Base-by-base conservation (phyloP, 2,329 filamentous ascomycete species). In the Cercospora sojina region DNA sequence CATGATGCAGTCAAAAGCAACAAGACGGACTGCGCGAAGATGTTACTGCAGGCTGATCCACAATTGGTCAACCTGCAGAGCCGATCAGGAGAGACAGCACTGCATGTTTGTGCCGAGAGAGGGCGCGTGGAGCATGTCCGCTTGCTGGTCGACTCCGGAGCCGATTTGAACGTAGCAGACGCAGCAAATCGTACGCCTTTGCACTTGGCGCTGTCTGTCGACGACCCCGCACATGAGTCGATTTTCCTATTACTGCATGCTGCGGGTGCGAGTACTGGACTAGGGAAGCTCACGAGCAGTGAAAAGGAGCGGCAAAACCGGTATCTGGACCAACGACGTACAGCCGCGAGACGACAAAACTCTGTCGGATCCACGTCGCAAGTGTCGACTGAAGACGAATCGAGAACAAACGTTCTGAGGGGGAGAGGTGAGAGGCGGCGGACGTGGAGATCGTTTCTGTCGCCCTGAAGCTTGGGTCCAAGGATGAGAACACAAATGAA, bases 281-380 rank as follows among this genome's bases (percentile, higher is more conserved):
- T 31, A 9, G 25, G 29, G 9, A 32, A 29, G 29, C 51, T 56
- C 51, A 32, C 25, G 25, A 56, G 20, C 25, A 56, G 29, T 29
- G 51, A 56, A n/a, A 29, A 18, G 12, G 25, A 56, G 51, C 51
- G 51, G 51, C 51, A 56, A 25, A 56, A 56, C 25, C 51, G 51
- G 13, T 56, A 32, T 29, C 51, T 56, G 51, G 51, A 56, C 51
- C n/a, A 56, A 56, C 23, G 51, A n/a, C 51, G 51, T 29, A 32
- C 51, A n/a, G 29, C 51, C 10, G 51, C 51, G n/a, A 56, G 51
- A 32, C 51, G 51, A 18, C 51, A 56, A 32, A 31, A 25, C 51
- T 56, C 51, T 29, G 29, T 56, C 51, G 25, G 51, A 56, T 56
- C 51, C 13, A 56, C n/a, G 51, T 56, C 51, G 51, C 25, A 16